Evolutionary conservation across 768 basidiomycete genomes (phyloP).

Genomic region (Piloderma croceum): DNA sequence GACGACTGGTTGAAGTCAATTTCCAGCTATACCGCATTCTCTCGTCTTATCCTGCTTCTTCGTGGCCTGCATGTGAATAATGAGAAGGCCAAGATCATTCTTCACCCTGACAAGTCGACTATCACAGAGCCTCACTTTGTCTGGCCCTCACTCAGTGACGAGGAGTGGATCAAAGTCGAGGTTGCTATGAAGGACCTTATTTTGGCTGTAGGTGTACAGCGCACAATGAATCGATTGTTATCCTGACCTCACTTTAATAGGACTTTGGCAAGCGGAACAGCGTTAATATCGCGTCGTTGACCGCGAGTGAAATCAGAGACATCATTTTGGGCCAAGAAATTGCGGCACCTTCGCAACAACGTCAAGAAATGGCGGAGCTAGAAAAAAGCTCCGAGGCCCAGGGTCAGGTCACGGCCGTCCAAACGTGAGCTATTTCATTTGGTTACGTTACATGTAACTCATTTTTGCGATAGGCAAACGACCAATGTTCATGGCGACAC

Average conservation of each 20-base stretch:
- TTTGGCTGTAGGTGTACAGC: conserved; percentile 51
- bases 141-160: conserved; percentile 89
- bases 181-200: conserved; percentile 98
- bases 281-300: conserved; percentile 96
- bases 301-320: conserved; percentile 93
- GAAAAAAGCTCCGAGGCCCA: conserved; percentile 96
- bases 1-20: conserved; percentile 99
- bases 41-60: conserved; percentile 91
- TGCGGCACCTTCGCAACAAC: conserved; percentile 88
- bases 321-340: conserved; percentile 99
- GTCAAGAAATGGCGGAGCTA: conserved; percentile 98
- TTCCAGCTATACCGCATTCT: conserved; percentile 98
- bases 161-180: conserved; percentile 99
- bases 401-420: conserved; percentile 90
- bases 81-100: conserved; percentile 97
- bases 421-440: conserved; percentile 55
- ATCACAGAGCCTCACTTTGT: conserved; percentile 97
- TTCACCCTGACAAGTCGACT: conserved; percentile 95
- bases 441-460: background rate
- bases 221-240: background rate
- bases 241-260: conserved; percentile 31
- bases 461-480: conserved; percentile 54
- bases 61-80: conserved; percentile 99
- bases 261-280: conserved; percentile 99
- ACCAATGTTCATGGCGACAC: conserved; percentile 97